Conservation (phyloP, 192 early-diverging fungal species). For the Coemansia pectinata region DNA sequence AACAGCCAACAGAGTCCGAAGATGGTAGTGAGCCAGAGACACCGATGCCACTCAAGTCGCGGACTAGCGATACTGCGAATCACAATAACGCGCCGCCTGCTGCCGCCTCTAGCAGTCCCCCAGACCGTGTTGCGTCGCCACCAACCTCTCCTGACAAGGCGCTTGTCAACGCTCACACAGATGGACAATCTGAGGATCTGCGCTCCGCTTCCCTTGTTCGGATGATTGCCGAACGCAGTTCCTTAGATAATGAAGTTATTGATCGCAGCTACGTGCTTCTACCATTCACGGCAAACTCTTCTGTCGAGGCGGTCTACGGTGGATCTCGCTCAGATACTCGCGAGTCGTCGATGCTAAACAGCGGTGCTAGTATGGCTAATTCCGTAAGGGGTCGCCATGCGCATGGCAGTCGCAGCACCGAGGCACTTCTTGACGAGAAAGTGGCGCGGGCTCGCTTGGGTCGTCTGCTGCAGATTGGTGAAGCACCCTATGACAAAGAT, state of each 20-base stretch:
- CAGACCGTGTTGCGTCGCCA: background rate
- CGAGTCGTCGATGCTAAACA: slow-evolving; percentile 11
- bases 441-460: slow-evolving; percentile 2
- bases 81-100: background rate
- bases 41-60: background rate
- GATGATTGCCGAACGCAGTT: background rate
- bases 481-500: background rate
- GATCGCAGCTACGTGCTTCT: slow-evolving; percentile 17
- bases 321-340: slow-evolving; percentile 39
- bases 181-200: background rate
- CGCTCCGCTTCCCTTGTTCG: slow-evolving; percentile 3
- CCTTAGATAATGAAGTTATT: background rate
- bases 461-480: background rate
- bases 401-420: background rate
- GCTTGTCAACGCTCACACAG: background rate
- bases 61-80: background rate
- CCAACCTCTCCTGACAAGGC: background rate
- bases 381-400: background rate
- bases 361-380: background rate
- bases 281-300: slow-evolving; percentile 38
- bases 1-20: slow-evolving; percentile 37
- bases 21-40: slow-evolving; percentile 8
- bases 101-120: background rate
- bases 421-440: background rate
- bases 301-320: slow-evolving; percentile 51